A percentile compares a stretch with the other conserved stretches of the same genome.
phyloP scores from a whole-genome alignment of 192 early-diverging fungal genomes.

The Oehlia diaphana region DNA sequence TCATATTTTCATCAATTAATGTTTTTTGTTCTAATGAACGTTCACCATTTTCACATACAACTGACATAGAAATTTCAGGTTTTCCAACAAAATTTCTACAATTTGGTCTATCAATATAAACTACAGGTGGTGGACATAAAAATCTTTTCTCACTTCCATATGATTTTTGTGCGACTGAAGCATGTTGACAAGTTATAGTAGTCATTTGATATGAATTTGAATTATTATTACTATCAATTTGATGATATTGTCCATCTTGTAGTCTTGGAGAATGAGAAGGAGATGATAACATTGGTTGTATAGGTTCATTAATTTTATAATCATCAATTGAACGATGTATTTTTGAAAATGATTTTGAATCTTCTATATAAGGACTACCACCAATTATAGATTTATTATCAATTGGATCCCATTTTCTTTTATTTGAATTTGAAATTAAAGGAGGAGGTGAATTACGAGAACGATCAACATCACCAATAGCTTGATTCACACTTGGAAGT shows the following conservation, averaged over 20 bases:
- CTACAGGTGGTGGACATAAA: slow-evolving; percentile 74
- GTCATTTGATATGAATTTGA: slow-evolving; percentile 48
- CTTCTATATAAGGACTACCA: slow-evolving; percentile 38
- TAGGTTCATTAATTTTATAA: slow-evolving; percentile 22
- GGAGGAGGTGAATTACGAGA: slow-evolving; percentile 17
- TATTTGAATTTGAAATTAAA: slow-evolving; percentile 8
- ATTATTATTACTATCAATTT: slow-evolving; percentile 25
- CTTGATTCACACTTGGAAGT: slow-evolving; percentile 25
- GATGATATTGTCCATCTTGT: slow-evolving; percentile 23
- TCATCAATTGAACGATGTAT: slow-evolving; percentile 47
- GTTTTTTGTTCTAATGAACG: slow-evolving; percentile 48
- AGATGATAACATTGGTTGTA: slow-evolving; percentile 10
- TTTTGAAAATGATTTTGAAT: slow-evolving; percentile 45
- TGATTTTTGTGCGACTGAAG: slow-evolving; percentile 88
- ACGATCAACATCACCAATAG: slow-evolving; percentile 26
- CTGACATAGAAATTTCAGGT: slow-evolving; percentile 63
- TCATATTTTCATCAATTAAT: slow-evolving; percentile 50
- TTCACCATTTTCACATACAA: slow-evolving; percentile 54
- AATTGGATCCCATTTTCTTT: slow-evolving; percentile 24
- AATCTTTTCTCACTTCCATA: slow-evolving; percentile 92
- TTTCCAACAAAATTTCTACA: slow-evolving; percentile 45
- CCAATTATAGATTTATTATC: slow-evolving; percentile 30
- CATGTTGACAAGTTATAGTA: slow-evolving; percentile 82
- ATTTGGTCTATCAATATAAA: slow-evolving; percentile 54
- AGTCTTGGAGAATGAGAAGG: slow-evolving; percentile 1